Evolutionary conservation across 108 stramenopile genomes (phyloP), one percentile per base, ranked within the genome.

Genomic region (Aurantiochytrium sp.): DNA sequence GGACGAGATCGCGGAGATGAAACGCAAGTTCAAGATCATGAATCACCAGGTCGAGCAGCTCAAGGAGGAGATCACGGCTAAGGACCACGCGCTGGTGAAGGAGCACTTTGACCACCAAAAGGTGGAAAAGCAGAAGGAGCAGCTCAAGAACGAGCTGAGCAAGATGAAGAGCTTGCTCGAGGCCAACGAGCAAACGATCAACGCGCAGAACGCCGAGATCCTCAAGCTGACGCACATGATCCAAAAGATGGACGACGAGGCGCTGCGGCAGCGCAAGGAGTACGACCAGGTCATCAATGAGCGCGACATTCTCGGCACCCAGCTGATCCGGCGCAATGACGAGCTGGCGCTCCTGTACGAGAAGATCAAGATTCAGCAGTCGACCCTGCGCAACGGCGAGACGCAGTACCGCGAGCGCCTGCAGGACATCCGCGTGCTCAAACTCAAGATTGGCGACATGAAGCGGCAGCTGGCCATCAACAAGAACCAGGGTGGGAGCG

Each of bases 291-390:
- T 95, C 41, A 93, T 96, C 37, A 94, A 94, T 85, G 94, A 96
- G 89, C 90, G 96, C n/a, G 96, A 96, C 87, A 95, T 96, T 42
- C 90, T 96, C 37, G 95, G 96, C 42, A 95, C 95, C 41, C 95
- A 95, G 91, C 92, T 96, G 24, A 96, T 96, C 54, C 94, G 96
- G 17, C 92, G 95, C 52, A 96, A 96, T 87, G 95, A 95, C 87
- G 96, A 96, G 91, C 89, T 96, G 42, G 95, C 95, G 3, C 90
- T 96, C 30, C 89, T 95, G 55, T 93, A 95, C 88, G 95, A 96
- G 86, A 96, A 96, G 92, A 90, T 95, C 10, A 94, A 95, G 87
- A 95, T 96, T 34, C 93, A 94, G 88, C 92, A 95, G 86, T 91
- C 89, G 85, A 94, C 92, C n/a, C 94, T 95, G 30, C 55, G 91